A percentile compares a stretch with the other conserved stretches of the same genome.
Evolutionary conservation across 169 alveolate species (phyloP).

Genomic region (Plasmodium reichenowi): DNA sequence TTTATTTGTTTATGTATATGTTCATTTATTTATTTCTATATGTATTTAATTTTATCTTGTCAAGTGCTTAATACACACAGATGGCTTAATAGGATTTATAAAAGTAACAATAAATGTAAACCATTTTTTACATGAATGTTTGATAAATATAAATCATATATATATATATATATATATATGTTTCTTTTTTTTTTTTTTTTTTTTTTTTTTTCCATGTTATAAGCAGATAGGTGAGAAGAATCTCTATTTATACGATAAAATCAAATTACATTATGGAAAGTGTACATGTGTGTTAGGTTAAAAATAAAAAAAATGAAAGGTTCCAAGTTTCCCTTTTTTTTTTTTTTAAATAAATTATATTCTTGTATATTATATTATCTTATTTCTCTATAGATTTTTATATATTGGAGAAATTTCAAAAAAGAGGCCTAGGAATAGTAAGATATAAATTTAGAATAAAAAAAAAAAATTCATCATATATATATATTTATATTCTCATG

Average conservation of each 20-base stretch:
- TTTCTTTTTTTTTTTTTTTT: neutral
- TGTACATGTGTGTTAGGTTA: slow-evolving; percentile 62
- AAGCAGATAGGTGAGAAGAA: slow-evolving; percentile 29
- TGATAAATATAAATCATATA: neutral
- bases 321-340: neutral
- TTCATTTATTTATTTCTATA: neutral
- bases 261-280: slow-evolving; percentile 16
- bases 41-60: neutral
- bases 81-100: slow-evolving; percentile 30
- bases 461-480: neutral
- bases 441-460: neutral
- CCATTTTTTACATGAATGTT: neutral
- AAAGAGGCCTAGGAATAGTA: slow-evolving; percentile 63
- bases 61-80: slow-evolving; percentile 13
- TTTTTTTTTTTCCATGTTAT: neutral
- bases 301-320: neutral
- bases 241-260: slow-evolving; percentile 28
- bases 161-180: neutral
- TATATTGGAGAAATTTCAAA: slow-evolving; percentile 25
- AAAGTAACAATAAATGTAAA: slow-evolving; percentile 10
- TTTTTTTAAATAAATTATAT: neutral
- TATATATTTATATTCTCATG: too few relatives aligned
- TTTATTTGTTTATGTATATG: neutral
- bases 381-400: slow-evolving; percentile 22
- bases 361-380: neutral